phyloP scores from a whole-genome alignment of 495 filamentous ascomycete species.

The Venustampulla echinocandica region DNA sequence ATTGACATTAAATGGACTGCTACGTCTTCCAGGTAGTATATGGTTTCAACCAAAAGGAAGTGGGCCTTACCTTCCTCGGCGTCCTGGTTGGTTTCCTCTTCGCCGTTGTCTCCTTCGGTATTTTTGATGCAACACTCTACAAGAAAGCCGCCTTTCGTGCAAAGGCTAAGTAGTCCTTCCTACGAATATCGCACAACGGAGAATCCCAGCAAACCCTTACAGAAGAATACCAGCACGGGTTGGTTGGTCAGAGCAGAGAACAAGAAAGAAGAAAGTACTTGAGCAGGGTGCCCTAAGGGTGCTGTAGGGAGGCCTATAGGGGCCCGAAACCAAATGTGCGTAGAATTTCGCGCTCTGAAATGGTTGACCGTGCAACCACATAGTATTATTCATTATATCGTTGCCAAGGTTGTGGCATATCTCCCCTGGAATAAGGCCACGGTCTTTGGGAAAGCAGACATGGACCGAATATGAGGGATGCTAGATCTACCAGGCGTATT shows the following conservation, averaged over 20 bases:
- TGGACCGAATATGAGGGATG: slow-evolving; percentile 30
- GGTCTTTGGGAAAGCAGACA: slow-evolving; percentile 21
- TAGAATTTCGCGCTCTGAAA: too few relatives aligned
- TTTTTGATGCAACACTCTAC: slow-evolving; percentile 17
- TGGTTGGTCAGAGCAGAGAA: too few relatives aligned
- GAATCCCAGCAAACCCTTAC: too few relatives aligned
- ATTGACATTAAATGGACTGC: slow-evolving; percentile 54
- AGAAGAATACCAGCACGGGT: too few relatives aligned
- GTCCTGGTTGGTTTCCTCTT: slow-evolving; percentile 32
- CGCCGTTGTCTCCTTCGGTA: slow-evolving; percentile 32
- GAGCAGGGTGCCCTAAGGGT: too few relatives aligned
- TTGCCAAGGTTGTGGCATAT: slow-evolving; percentile 15
- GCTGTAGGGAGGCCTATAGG: too few relatives aligned
- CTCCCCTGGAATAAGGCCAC: slow-evolving; percentile 31
- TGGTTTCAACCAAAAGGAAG: slow-evolving; percentile 18
- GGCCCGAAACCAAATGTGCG: too few relatives aligned
- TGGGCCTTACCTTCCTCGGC: slow-evolving; percentile 21
- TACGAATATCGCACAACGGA: too few relatives aligned
- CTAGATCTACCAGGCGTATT: slow-evolving; percentile 62
- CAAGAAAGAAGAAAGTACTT: too few relatives aligned
- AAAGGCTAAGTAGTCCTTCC: too few relatives aligned
- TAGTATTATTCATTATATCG: neutral
- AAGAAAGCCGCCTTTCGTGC: slow-evolving; percentile 6
- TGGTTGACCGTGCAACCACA: neutral
- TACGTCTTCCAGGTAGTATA: slow-evolving; percentile 20